Evolutionary conservation across 495 filamentous ascomycete species (phyloP).

Genomic region (Talaromyces nanjingensis): DNA sequence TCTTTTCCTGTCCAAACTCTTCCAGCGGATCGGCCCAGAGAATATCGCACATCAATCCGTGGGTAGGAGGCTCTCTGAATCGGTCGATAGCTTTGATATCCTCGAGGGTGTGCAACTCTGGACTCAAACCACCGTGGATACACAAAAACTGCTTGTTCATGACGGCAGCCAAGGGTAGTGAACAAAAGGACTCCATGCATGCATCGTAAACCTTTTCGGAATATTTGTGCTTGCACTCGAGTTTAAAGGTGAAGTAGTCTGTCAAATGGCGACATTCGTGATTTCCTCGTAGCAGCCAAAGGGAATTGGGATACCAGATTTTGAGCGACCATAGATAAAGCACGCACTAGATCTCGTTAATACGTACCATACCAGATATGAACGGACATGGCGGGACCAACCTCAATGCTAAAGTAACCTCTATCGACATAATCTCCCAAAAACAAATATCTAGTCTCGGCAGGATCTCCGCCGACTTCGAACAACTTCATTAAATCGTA

Average conservation of each 20-base stretch:
- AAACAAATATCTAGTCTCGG: constrained; percentile 94
- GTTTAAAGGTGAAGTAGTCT: constrained; percentile 99
- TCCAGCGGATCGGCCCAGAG: constrained; percentile 98
- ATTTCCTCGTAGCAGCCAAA: constrained; percentile 95
- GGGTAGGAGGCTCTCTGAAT: constrained; percentile 94
- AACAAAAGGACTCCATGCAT: constrained; percentile 96
- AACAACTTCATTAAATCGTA: constrained; percentile 99
- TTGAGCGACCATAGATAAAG: constrained; percentile 96
- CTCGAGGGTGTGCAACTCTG: constrained; percentile 90
- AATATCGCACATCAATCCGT: constrained; percentile 98
- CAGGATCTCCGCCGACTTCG: constrained; percentile 94
- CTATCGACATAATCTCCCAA: constrained; percentile 96
- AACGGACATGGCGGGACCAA: constrained; percentile 20
- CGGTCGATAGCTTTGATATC: constrained; percentile 95
- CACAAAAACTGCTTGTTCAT: constrained; percentile 99
- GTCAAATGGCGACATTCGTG: constrained; percentile 98
- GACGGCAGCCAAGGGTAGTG: constrained; percentile 85
- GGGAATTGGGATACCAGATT: constrained; percentile 97
- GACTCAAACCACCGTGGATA: constrained; percentile 94
- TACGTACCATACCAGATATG: neutral
- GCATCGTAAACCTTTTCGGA: constrained; percentile 94
- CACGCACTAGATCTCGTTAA: constrained; percentile 58
- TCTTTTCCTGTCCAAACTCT: constrained; percentile 98
- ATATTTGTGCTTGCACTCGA: constrained; percentile 99
- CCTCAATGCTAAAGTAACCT: constrained; percentile 98